These are phyloP conservation scores for Pezicula neosporulosa DNA, from an alignment of 2,329 filamentous ascomycete genomes.

Conservation along the genomic window DNA sequence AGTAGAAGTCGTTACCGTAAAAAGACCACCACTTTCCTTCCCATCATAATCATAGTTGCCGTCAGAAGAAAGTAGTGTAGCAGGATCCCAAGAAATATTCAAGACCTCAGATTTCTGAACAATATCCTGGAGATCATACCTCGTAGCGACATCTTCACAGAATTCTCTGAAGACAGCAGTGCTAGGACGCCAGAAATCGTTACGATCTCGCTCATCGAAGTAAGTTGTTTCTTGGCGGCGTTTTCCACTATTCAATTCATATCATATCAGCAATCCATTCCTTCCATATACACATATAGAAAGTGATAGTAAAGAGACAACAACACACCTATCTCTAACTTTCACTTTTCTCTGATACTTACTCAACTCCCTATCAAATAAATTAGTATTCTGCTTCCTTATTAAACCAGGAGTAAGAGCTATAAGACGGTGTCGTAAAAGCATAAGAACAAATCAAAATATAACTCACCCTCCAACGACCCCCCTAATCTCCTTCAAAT, in stretches of 20 bases:
- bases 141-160: conserved; percentile 51
- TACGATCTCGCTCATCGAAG: conserved; percentile 62
- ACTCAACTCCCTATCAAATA: conserved; percentile 60
- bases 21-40: conserved; percentile 49
- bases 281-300: too few relatives aligned
- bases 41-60: too few relatives aligned
- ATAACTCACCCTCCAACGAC: conserved; percentile 54
- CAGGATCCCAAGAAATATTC: conserved; percentile 16
- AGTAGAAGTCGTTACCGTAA: conserved; percentile 58
- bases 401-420: too few relatives aligned
- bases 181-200: conserved; percentile 67
- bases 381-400: too few relatives aligned
- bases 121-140: conserved; percentile 55
- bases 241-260: conserved; percentile 29
- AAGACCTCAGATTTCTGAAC: conserved; percentile 50
- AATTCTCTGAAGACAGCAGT: conserved; percentile 59
- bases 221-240: conserved; percentile 17
- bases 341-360: conserved; percentile 73
- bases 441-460: too few relatives aligned
- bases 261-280: too few relatives aligned
- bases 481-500: conserved; percentile 67
- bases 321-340: conserved; percentile 39
- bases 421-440: too few relatives aligned
- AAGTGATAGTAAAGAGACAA: neutral
- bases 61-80: neutral